Percentiles rank a stretch among this genome's conserved stretches.
Evolutionary conservation across 805 yeast species (phyloP).

Genomic region (Teunomyces stri): DNA sequence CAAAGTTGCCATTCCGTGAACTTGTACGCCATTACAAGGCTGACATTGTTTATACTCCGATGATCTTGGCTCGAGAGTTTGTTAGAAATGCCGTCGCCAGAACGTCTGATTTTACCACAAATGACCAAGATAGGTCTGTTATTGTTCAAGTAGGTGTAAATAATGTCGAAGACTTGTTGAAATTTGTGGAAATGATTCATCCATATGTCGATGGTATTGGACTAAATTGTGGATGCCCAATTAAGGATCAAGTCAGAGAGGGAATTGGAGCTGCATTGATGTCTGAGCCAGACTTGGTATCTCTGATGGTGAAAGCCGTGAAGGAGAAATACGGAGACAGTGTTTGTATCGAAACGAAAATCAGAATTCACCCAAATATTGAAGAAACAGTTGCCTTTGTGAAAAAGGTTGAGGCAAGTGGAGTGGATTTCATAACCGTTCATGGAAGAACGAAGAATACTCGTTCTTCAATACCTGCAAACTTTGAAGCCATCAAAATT

Average conservation of each 20-base stretch:
- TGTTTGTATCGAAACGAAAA: conserved; percentile 86
- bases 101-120: conserved; percentile 80
- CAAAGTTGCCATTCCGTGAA: conserved; percentile 88
- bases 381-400: conserved; percentile 74
- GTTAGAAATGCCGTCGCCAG: conserved; percentile 82
- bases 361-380: conserved; percentile 78
- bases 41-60: conserved; percentile 90
- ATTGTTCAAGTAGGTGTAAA: conserved; percentile 91
- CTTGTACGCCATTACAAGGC: conserved; percentile 65
- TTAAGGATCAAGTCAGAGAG: conserved; percentile 88
- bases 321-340: conserved; percentile 68
- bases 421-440: conserved; percentile 90
- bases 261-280: conserved; percentile 97
- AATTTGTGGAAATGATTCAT: conserved; percentile 84
- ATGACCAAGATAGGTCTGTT: conserved; percentile 62
- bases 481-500: conserved; percentile 73
- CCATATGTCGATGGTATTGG: conserved; percentile 95
- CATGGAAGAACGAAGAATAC: conserved; percentile 90
- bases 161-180: conserved; percentile 73
- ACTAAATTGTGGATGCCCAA: conserved; percentile 96
- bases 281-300: conserved; percentile 75
- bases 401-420: conserved; percentile 71
- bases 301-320: conserved; percentile 80
- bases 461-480: conserved; percentile 78
- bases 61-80: conserved; percentile 95